Base-by-base conservation (phyloP, 2,329 filamentous ascomycete species). In the Fusarium incarnatum region DNA sequence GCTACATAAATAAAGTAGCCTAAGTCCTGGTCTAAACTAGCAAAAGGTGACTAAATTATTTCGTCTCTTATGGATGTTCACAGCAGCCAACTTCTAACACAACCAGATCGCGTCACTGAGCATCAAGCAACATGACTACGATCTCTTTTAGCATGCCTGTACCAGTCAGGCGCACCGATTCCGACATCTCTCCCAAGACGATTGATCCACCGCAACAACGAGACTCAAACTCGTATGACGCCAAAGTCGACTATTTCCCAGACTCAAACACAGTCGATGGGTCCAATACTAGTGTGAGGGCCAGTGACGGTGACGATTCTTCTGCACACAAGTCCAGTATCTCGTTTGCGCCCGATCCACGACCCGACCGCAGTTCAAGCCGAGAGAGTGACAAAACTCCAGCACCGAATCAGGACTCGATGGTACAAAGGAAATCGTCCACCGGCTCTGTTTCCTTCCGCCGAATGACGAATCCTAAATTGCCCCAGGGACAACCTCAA, bases 401-500 rank as follows among this genome's bases (percentile, higher is more conserved):
- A 64, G 32, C 60, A 23, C 60, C 44, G 13, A 41, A 20, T 15
- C 55, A 53, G 9, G 48, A 57, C 10, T 60, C 34, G 23, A 78
- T 73, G 71, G 77, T 72, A 28, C 71, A 75, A 68, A 78, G 52
- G 80, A 85, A 85, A 68, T 80, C 80, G 15, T 87, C 85, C 3
- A 75, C 81, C 32, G 82, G 83, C 30, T 86, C 83, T 16, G 80
- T 87, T 55, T 81, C 80, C 11, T 87, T 87, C 70, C 82, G 80
- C 6, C 75, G 78, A n/a, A 81, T 80, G 28, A 76, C 74, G 1
- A 81, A 85, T 66, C 83, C 82, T 6, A 77, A 79, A 22, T 77
- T 87, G 20, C 84, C 85, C 6, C 85, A 86, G 64, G 85, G 85
- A 27, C 68, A 75, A 6, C 83, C 84, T 62, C 83, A 84, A 62